Conservation (phyloP, 202 grass and related monocot species). For the Thinopyrum obtusiflorum region DNA sequence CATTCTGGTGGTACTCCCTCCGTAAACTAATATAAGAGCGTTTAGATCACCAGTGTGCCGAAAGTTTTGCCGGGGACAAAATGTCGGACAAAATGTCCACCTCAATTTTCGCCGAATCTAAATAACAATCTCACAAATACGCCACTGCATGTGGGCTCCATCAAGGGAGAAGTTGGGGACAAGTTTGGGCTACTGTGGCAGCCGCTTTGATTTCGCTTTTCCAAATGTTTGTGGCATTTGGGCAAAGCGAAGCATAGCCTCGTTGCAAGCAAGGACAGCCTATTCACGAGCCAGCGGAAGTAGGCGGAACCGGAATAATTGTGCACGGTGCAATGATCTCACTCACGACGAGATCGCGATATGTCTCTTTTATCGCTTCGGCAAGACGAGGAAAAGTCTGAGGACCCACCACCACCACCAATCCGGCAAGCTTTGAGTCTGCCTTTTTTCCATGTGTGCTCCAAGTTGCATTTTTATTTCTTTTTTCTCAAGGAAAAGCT, state of each 20-base stretch:
- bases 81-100: background rate
- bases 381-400: conserved; percentile 7
- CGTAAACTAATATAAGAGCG: no score
- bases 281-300: conserved; percentile 36
- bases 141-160: background rate
- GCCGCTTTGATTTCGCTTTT: background rate
- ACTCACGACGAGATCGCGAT: conserved; percentile 34
- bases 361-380: conserved; percentile 16
- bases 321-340: conserved; percentile 19
- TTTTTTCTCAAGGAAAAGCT: background rate
- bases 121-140: background rate
- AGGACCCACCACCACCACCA: conserved; percentile 28
- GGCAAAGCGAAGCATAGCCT: background rate
- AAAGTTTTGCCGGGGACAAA: background rate
- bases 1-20: no score
- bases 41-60: background rate
- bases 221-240: background rate
- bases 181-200: background rate
- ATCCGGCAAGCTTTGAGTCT: background rate
- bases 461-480: background rate
- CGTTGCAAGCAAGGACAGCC: background rate
- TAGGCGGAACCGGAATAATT: background rate
- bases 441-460: background rate
- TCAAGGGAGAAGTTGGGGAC: background rate
- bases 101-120: background rate